These are phyloP conservation scores for Populus pruinosa DNA, from an alignment of 345 rosid genomes.

Conservation along the genomic window DNA sequence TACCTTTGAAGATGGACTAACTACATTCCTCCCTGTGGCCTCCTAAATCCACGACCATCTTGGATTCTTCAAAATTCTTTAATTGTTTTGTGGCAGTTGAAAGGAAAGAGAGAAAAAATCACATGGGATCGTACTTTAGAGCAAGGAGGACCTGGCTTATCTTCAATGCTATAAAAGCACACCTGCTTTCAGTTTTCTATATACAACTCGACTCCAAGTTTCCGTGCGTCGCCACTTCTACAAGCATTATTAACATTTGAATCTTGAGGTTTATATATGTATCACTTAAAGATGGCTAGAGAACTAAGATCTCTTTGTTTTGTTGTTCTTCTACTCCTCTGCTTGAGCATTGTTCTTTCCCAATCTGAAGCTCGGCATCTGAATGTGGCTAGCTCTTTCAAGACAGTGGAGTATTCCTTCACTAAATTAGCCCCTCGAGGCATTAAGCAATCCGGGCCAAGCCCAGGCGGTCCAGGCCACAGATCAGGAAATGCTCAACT, in stretches of 20 bases:
- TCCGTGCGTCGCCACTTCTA: neutral
- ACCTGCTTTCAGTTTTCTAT: neutral
- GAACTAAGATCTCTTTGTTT: no score
- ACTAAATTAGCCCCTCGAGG: neutral
- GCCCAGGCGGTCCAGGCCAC: slow-evolving; percentile 32
- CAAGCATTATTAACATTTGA: neutral
- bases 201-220: neutral
- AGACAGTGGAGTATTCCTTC: neutral
- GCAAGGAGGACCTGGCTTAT: neutral
- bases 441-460: slow-evolving; percentile 35
- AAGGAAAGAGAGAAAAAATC: neutral
- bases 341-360: neutral
- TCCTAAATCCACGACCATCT: neutral
- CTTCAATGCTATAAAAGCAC: neutral
- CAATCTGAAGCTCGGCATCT: slow-evolving; percentile 3
- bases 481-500: neutral
- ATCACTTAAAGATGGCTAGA: slow-evolving; percentile 1
- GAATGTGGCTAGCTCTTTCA: neutral
- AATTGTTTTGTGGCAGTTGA: neutral
- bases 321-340: neutral
- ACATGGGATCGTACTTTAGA: neutral
- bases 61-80: neutral
- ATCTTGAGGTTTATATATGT: neutral
- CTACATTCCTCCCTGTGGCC: neutral
- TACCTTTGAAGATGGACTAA: neutral